A percentile compares a stretch with the other conserved stretches of the same genome.
Evolutionary conservation across 495 filamentous ascomycete genomes (phyloP).

Genomic region (Clohesyomyces aquaticus): DNA sequence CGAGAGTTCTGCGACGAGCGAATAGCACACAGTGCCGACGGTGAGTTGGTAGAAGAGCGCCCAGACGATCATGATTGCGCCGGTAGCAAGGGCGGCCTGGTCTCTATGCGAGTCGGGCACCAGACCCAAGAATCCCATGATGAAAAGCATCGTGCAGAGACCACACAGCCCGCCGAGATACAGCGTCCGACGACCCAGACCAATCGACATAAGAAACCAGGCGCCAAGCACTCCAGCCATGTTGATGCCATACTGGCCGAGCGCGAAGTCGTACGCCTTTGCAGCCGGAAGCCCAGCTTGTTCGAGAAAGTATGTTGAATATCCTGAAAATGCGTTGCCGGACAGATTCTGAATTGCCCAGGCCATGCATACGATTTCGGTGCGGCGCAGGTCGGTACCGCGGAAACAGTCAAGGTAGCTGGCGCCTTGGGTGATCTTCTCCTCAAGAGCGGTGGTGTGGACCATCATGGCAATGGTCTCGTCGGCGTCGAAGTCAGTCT

Average conservation of each 20-base stretch:
- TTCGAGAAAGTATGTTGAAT: constrained; percentile 78
- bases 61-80: constrained; percentile 58
- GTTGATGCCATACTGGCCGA: constrained; percentile 50
- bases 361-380: constrained; percentile 52
- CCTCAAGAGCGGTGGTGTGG: constrained; percentile 47
- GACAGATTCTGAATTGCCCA: constrained; percentile 85
- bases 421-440: constrained; percentile 45
- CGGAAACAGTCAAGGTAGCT: constrained; percentile 48
- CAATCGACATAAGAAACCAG: constrained; percentile 46
- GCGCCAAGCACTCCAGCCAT: constrained; percentile 47
- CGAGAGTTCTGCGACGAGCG: constrained; percentile 62
- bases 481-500: constrained; percentile 47
- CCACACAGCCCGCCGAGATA: constrained; percentile 46
- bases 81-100: constrained; percentile 50
- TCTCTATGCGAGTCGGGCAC: constrained; percentile 33
- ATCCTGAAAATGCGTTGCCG: constrained; percentile 79
- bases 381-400: constrained; percentile 46
- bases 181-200: constrained; percentile 46
- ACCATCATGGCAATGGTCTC: constrained; percentile 49
- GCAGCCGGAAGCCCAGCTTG: constrained; percentile 62
- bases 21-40: constrained; percentile 64
- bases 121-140: constrained; percentile 49
- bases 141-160: constrained; percentile 46
- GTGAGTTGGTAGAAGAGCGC: constrained; percentile 60
- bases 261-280: constrained; percentile 44